Conservation (phyloP, 2,329 filamentous ascomycete genomes). For the Microcyclosporella mali region DNA sequence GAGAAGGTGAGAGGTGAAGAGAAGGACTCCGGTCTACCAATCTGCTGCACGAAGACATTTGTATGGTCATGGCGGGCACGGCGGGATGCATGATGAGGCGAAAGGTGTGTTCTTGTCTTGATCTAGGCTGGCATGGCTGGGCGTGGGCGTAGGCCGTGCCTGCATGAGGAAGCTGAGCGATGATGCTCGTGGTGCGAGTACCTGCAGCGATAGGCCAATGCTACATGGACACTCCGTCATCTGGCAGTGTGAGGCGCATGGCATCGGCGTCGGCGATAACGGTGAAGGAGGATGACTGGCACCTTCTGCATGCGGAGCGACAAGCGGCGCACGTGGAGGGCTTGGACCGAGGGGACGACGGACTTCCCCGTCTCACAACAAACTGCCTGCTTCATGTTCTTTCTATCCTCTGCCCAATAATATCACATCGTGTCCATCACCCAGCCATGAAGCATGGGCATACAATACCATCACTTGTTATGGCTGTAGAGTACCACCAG, state of each 20-base stretch:
- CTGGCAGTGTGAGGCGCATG: background rate
- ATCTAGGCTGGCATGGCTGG: background rate
- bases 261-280: background rate
- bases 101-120: background rate
- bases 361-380: too few species aligned
- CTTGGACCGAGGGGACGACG: too few species aligned
- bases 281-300: background rate
- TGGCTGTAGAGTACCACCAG: too few species aligned
- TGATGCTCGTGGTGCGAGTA: constrained; percentile 15
- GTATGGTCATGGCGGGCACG: background rate
- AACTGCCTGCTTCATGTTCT: too few species aligned
- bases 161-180: too few species aligned
- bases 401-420: too few species aligned
- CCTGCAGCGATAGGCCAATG: constrained; percentile 20
- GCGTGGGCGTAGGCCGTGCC: constrained; percentile 2
- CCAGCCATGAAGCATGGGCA: too few species aligned
- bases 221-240: too few species aligned
- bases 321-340: too few species aligned
- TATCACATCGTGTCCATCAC: too few species aligned
- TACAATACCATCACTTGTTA: too few species aligned
- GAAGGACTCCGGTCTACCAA: background rate
- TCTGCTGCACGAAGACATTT: constrained; percentile 33
- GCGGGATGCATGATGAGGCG: constrained; percentile 1
- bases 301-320: constrained; percentile 1
- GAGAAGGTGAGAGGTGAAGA: background rate